Conservation (phyloP, 495 filamentous ascomycete species). For the Penicillium daleae region DNA sequence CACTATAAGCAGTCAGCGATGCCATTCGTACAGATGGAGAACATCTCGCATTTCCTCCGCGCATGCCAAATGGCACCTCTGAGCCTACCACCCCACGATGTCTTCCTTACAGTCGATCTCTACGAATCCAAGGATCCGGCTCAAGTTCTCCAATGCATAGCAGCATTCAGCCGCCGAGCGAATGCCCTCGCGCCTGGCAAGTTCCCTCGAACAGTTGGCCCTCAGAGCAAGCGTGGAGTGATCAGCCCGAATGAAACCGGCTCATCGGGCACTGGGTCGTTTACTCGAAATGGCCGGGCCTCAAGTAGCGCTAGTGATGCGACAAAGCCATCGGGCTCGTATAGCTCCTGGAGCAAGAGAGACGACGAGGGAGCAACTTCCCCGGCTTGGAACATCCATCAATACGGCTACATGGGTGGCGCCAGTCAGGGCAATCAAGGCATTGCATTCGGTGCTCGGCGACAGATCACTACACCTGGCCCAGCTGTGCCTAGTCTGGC, state of each 20-base stretch:
- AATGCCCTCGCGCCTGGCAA: conserved; percentile 72
- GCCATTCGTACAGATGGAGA: conserved; percentile 99
- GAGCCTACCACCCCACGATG: conserved; percentile 87
- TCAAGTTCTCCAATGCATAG: conserved; percentile 91
- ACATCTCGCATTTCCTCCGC: conserved; percentile 94
- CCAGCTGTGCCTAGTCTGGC: conserved; percentile 77
- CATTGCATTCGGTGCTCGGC: conserved; percentile 84
- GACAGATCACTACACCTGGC: conserved; percentile 86
- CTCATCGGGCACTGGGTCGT: conserved; percentile 45
- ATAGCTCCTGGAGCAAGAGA: conserved; percentile 91
- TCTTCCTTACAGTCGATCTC: conserved; percentile 96
- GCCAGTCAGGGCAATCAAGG: conserved; percentile 96
- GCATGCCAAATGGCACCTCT: conserved; percentile 84
- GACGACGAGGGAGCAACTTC: conserved; percentile 76
- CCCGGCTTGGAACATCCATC: conserved; percentile 98
- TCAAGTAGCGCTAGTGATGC: conserved; percentile 70
- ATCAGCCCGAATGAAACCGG: conserved; percentile 76
- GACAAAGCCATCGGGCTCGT: conserved; percentile 59
- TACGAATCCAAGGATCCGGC: conserved; percentile 96
- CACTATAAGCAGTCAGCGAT: conserved; percentile 80
- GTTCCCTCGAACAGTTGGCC: conserved; percentile 73
- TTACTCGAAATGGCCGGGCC: conserved; percentile 54
- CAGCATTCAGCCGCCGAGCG: conserved; percentile 87
- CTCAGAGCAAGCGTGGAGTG: conserved; percentile 59
- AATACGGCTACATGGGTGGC: conserved; percentile 98